Conservation (phyloP, 768 basidiomycete species). For the Russula sp. region DNA sequence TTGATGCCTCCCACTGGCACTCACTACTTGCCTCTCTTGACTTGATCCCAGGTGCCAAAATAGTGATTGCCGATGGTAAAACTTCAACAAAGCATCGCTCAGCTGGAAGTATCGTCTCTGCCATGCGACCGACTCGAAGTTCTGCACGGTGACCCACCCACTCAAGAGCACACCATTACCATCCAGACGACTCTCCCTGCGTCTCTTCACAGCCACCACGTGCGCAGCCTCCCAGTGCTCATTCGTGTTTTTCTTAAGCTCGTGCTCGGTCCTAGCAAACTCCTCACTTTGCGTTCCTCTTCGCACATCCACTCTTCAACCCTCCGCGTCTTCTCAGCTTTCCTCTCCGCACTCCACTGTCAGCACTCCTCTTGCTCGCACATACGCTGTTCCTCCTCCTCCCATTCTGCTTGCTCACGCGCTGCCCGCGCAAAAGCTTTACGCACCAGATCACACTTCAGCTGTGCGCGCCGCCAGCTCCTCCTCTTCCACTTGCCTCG, state of each 20-base stretch:
- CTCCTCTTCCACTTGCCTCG: slow-evolving; percentile 12
- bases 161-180: slow-evolving; percentile 16
- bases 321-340: slow-evolving; percentile 7
- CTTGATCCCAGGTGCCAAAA: no score
- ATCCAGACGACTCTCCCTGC: slow-evolving; percentile 16
- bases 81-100: slow-evolving; percentile 15
- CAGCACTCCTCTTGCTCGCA: slow-evolving; percentile 20
- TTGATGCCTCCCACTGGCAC: no score
- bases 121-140: slow-evolving; percentile 22
- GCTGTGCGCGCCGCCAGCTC: not conserved
- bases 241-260: slow-evolving; percentile 13
- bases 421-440: slow-evolving; percentile 8
- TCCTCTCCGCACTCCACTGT: slow-evolving; percentile 21
- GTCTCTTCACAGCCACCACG: slow-evolving; percentile 14
- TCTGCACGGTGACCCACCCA: slow-evolving; percentile 29
- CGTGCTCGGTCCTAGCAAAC: slow-evolving; percentile 15
- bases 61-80: slow-evolving; percentile 20
- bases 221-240: slow-evolving; percentile 18
- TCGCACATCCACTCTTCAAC: slow-evolving; percentile 20
- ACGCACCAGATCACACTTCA: slow-evolving; percentile 20
- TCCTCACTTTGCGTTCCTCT: slow-evolving; percentile 17
- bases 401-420: slow-evolving; percentile 19
- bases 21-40: no score
- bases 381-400: slow-evolving; percentile 14
- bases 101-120: slow-evolving; percentile 29